Percentiles rank a stretch among this genome's conserved stretches.
These are phyloP conservation scores for Globisporangium abappressorium DNA, from an alignment of 352 stramenopile genomes.

Conservation along the genomic window DNA sequence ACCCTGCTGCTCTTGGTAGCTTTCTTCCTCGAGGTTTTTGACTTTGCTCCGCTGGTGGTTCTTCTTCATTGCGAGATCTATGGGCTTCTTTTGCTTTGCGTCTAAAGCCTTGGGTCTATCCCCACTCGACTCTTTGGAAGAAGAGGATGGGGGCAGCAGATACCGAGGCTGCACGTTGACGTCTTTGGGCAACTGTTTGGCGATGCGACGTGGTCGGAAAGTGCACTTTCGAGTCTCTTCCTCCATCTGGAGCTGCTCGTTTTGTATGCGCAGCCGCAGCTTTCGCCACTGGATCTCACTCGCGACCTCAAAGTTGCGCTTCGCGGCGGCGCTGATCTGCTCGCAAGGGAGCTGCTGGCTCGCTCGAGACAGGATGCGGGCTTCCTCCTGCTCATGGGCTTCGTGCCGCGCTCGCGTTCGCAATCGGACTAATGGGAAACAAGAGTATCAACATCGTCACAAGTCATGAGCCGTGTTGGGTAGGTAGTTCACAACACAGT, in stretches of 20 bases:
- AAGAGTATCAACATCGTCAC: background rate
- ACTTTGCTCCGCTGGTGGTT: background rate
- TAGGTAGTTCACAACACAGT: too few species aligned
- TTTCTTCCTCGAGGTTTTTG: background rate
- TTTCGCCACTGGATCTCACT: constrained; percentile 36
- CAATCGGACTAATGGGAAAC: constrained; percentile 14
- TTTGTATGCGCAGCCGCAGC: constrained; percentile 20
- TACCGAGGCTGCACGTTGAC: constrained; percentile 13
- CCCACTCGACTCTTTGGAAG: background rate
- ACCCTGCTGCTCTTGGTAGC: background rate
- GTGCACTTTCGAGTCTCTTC: constrained; percentile 30
- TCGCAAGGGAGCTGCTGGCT: constrained; percentile 18
- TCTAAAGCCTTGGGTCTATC: background rate
- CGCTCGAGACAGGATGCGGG: constrained; percentile 18
- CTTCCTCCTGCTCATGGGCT: constrained; percentile 24
- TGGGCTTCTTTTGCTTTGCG: background rate
- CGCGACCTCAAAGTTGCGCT: constrained; percentile 38
- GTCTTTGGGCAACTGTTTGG: constrained; percentile 2
- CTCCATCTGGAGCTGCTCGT: constrained; percentile 24
- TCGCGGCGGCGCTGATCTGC: constrained; percentile 25
- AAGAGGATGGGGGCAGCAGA: background rate
- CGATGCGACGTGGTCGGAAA: constrained; percentile 30
- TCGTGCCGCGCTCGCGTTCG: constrained; percentile 20
- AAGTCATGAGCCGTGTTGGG: too few species aligned
- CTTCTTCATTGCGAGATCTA: background rate